phyloP scores from a whole-genome alignment of 768 basidiomycete genomes.

The Pleurotus tuber-regium region DNA sequence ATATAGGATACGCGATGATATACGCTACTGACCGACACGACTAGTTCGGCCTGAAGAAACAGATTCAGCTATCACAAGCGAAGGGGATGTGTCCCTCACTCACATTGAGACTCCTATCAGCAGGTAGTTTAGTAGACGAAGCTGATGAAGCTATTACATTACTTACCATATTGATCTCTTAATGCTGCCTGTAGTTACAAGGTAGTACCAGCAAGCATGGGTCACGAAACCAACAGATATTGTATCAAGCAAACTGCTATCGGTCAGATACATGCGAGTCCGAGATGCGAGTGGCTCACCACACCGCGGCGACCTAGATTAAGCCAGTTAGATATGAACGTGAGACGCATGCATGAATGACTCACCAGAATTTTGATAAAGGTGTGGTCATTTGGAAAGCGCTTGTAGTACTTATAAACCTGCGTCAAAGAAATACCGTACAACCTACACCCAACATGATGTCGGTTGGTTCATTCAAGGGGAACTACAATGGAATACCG shows the following conservation, averaged over 20 bases:
- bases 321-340: neutral
- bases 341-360: neutral
- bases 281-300: conserved; percentile 14
- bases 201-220: conserved; percentile 32
- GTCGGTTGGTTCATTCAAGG: neutral
- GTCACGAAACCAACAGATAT: conserved; percentile 27
- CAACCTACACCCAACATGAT: conserved; percentile 16
- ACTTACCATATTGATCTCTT: conserved; percentile 27
- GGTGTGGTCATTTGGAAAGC: conserved; percentile 26
- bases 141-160: neutral
- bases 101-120: conserved; percentile 30
- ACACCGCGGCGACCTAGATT: conserved; percentile 20
- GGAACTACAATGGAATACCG: neutral
- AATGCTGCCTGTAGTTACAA: conserved; percentile 22
- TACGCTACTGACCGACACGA: conserved; percentile 22
- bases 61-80: neutral
- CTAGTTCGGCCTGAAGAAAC: conserved; percentile 21
- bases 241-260: conserved; percentile 24
- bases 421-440: conserved; percentile 31
- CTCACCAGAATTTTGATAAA: conserved; percentile 26
- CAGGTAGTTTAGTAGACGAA: neutral
- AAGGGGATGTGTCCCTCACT: neutral
- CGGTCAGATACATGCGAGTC: neutral
- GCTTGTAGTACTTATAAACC: conserved; percentile 30
- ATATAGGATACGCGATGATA: too few species aligned